Conservation (phyloP, 176 grass and related monocot species). For the Coix lacrymajobi region DNA sequence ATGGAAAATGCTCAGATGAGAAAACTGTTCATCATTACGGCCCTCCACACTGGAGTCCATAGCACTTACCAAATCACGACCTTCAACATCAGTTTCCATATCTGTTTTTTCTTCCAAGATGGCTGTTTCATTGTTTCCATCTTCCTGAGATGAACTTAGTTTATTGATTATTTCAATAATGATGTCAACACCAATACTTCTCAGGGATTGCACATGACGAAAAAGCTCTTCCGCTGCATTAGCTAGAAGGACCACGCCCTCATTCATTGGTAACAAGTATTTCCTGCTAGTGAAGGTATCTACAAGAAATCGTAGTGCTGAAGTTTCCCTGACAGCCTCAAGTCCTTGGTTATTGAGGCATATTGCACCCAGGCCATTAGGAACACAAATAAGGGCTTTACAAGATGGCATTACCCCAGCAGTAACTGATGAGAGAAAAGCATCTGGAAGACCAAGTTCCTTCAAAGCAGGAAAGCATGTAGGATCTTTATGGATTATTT, state of each 20-base stretch:
- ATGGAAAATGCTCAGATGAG: slow-evolving; percentile 96
- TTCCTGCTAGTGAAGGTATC: slow-evolving; percentile 81
- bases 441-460: slow-evolving; percentile 85
- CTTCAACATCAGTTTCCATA: slow-evolving; percentile 95
- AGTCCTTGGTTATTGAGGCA: slow-evolving; percentile 90
- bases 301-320: slow-evolving; percentile 74
- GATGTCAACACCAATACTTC: slow-evolving; percentile 89
- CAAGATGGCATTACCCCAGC: slow-evolving; percentile 78
- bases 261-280: slow-evolving; percentile 95
- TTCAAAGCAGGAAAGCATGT: slow-evolving; percentile 85
- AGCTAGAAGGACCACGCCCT: slow-evolving; percentile 93
- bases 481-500: slow-evolving; percentile 99
- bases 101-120: slow-evolving; percentile 57
- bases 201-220: slow-evolving; percentile 88
- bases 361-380: slow-evolving; percentile 95
- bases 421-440: slow-evolving; percentile 79
- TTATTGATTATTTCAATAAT: slow-evolving; percentile 96
- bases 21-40: slow-evolving; percentile 75
- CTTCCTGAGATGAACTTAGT: slow-evolving; percentile 51
- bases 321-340: slow-evolving; percentile 79
- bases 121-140: slow-evolving; percentile 43
- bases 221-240: slow-evolving; percentile 96
- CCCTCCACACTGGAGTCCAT: slow-evolving; percentile 58
- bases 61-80: slow-evolving; percentile 75
- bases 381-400: slow-evolving; percentile 89